A percentile compares a stretch with the other conserved stretches of the same genome.
phyloP scores from a whole-genome alignment of 2,329 filamentous ascomycete genomes.

The Ophiostoma sp. region DNA sequence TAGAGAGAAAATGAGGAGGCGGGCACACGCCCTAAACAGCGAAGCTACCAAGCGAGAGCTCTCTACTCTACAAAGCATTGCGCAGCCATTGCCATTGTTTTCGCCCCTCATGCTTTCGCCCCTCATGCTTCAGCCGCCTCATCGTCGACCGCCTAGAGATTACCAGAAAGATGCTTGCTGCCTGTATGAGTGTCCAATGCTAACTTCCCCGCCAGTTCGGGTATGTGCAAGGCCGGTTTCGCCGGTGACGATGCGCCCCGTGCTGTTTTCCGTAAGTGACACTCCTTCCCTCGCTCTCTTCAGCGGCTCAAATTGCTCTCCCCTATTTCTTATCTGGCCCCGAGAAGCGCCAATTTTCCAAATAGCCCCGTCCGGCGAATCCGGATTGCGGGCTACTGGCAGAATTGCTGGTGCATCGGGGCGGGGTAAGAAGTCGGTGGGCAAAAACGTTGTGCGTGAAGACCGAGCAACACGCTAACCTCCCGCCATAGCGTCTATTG shows the following conservation, averaged over 20 bases:
- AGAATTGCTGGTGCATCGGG: not conserved
- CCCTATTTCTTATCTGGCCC: not conserved
- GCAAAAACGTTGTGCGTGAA: not conserved
- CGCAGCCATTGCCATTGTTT: not conserved
- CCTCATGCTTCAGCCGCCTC: constrained; percentile 6
- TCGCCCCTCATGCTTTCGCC: not conserved
- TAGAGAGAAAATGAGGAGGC: constrained; percentile 19
- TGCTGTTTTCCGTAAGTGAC: constrained; percentile 98
- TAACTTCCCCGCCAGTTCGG: constrained; percentile 72
- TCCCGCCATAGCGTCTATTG: constrained; percentile 80
- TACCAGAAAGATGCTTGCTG: not conserved
- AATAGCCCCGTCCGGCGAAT: not conserved
- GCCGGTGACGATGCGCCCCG: constrained; percentile 99
- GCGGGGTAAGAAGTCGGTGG: not conserved
- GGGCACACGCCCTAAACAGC: not conserved
- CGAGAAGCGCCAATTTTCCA: not conserved
- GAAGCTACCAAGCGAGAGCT: not conserved
- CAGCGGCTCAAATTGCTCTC: not conserved
- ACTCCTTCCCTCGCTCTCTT: not conserved
- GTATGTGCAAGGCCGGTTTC: constrained; percentile 99
- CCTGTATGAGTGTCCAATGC: constrained; percentile 30
- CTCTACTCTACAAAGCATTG: not conserved
- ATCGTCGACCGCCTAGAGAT: not conserved
- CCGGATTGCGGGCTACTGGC: not conserved
- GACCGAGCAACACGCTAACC: not conserved